A percentile compares a stretch with the other conserved stretches of the same genome.
These are phyloP conservation scores for Leucoagaricus sp. DNA, from an alignment of 1,284 basidiomycete species.

Conservation along the genomic window DNA sequence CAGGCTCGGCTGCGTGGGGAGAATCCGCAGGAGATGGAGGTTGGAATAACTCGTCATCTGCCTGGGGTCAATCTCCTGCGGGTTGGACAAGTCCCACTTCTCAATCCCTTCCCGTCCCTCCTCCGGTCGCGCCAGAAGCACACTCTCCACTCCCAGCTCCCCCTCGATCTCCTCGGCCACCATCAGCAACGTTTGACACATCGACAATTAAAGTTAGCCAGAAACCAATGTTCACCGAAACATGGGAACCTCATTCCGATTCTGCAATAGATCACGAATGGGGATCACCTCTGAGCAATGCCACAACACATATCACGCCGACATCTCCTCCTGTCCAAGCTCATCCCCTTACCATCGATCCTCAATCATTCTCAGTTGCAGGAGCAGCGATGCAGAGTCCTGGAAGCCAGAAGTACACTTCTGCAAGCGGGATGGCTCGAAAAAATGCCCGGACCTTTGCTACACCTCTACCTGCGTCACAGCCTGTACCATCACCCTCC, in stretches of 20 bases:
- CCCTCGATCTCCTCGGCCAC: background rate
- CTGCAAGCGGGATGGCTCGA: slow-evolving; percentile 29
- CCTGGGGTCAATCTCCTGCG: slow-evolving; percentile 2
- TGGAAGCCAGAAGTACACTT: slow-evolving; percentile 18
- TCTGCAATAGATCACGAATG: background rate
- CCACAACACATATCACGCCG: slow-evolving; percentile 26
- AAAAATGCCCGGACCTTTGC: slow-evolving; percentile 14
- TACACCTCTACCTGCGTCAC: slow-evolving; percentile 10
- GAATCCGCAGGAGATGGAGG: slow-evolving; percentile 6
- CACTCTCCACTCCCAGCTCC: background rate
- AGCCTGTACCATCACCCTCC: background rate
- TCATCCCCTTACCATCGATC: slow-evolving; percentile 14
- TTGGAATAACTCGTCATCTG: slow-evolving; percentile 10
- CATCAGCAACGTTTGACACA: background rate
- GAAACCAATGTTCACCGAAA: slow-evolving; percentile 5
- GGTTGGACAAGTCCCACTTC: slow-evolving; percentile 1
- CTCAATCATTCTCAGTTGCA: slow-evolving; percentile 23
- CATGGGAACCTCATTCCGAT: slow-evolving; percentile 5
- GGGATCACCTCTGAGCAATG: slow-evolving; percentile 21
- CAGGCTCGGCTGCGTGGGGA: slow-evolving; percentile 14
- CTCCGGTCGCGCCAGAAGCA: background rate
- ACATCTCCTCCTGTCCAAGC: slow-evolving; percentile 20
- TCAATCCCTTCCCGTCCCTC: background rate
- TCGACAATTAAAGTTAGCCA: background rate
- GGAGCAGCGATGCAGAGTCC: slow-evolving; percentile 21